Conservation (phyloP, 1,139 yeast species). For the Chernovozyma aurita region DNA sequence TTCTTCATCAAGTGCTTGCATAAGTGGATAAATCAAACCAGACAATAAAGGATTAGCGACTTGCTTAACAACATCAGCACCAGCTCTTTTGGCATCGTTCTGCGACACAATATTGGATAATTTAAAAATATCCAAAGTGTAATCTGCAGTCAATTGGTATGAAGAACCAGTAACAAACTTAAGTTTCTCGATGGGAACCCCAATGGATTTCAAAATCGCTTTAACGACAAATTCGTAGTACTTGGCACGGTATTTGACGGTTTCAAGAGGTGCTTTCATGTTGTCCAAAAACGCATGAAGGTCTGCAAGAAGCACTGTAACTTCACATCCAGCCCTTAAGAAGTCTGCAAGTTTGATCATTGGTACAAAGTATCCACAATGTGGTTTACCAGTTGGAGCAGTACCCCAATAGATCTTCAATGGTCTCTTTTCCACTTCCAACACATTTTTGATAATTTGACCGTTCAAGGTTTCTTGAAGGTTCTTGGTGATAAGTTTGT, state of each 20-base stretch:
- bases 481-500: constrained; percentile 72
- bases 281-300: constrained; percentile 95
- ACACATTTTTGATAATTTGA: constrained; percentile 79
- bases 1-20: constrained; percentile 98
- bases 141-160: constrained; percentile 73
- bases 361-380: constrained; percentile 97
- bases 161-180: constrained; percentile 83
- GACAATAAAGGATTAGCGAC: constrained; percentile 89
- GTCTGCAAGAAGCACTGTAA: constrained; percentile 90
- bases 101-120: constrained; percentile 80
- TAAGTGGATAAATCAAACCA: constrained; percentile 93
- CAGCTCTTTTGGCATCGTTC: constrained; percentile 97
- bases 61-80: constrained; percentile 99
- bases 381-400: constrained; percentile 86
- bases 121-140: constrained; percentile 85
- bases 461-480: constrained; percentile 90
- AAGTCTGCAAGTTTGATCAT: constrained; percentile 96
- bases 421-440: constrained; percentile 79
- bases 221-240: constrained; percentile 83
- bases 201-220: constrained; percentile 77
- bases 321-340: constrained; percentile 93
- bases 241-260: constrained; percentile 81
- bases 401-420: constrained; percentile 91
- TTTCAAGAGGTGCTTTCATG: constrained; percentile 97
- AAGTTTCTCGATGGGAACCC: constrained; percentile 87